Conservation (phyloP, 805 yeast genomes). For the Candida nonsorbophila region DNA sequence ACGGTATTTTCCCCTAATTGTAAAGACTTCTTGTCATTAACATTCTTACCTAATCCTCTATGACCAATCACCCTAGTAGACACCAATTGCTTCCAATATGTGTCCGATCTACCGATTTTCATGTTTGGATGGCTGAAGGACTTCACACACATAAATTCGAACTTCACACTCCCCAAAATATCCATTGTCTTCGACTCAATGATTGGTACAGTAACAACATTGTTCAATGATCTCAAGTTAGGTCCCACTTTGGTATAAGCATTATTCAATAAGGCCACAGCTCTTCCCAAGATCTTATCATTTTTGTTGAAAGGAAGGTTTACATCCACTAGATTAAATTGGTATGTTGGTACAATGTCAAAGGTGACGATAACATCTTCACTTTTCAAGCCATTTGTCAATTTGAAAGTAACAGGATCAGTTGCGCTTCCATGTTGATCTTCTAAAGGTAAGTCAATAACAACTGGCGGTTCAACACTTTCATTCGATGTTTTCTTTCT, state of each 20-base stretch:
- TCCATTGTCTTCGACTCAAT: constrained; percentile 67
- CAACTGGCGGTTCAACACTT: constrained; percentile 49
- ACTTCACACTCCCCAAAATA: constrained; percentile 69
- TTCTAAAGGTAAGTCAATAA: constrained; percentile 77
- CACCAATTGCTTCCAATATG: constrained; percentile 88
- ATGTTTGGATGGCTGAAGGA: constrained; percentile 70
- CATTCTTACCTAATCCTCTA: constrained; percentile 90
- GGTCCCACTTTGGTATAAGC: constrained; percentile 65
- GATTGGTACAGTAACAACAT: constrained; percentile 66
- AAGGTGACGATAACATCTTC: constrained; percentile 60
- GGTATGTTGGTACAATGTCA: constrained; percentile 88
- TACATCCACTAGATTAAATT: constrained; percentile 20
- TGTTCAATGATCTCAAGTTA: constrained; percentile 61
- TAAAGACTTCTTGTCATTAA: constrained; percentile 62
- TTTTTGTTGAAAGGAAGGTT: constrained; percentile 11
- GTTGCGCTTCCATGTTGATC: constrained; percentile 65
- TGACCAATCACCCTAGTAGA: constrained; percentile 93
- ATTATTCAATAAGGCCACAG: constrained; percentile 64
- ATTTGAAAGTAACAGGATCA: constrained; percentile 71
- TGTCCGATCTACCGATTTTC: constrained; percentile 61
- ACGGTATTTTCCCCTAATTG: constrained; percentile 95
- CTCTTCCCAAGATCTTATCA: constrained; percentile 62
- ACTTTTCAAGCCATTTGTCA: constrained; percentile 40
- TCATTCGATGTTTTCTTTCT: constrained; percentile 20
- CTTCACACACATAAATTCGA: constrained; percentile 66